Conservation (phyloP, 768 basidiomycete genomes). For the Podaxis pistillaris region DNA sequence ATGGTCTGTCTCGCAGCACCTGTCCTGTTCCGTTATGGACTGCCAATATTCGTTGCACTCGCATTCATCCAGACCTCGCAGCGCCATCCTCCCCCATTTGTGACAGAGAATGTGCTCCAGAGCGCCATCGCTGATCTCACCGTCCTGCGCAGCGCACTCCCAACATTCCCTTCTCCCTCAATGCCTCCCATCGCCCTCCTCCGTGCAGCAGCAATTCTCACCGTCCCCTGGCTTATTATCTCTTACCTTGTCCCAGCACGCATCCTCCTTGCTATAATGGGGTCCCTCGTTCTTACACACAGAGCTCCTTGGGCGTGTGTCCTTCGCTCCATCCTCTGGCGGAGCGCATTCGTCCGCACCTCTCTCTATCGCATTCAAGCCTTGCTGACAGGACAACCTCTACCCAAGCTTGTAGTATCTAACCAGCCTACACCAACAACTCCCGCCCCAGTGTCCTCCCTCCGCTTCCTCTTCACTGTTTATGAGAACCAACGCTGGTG, state of each 20-base stretch:
- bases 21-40: slow-evolving; percentile 45
- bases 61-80: slow-evolving; percentile 22
- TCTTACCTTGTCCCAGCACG: slow-evolving; percentile 63
- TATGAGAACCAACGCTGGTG: slow-evolving; percentile 98
- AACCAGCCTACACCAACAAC: slow-evolving; percentile 30
- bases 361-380: slow-evolving; percentile 50
- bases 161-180: slow-evolving; percentile 24
- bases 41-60: slow-evolving; percentile 48
- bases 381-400: slow-evolving; percentile 51
- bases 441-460: slow-evolving; percentile 36
- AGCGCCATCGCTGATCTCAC: slow-evolving; percentile 63
- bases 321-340: slow-evolving; percentile 53
- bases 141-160: slow-evolving; percentile 55
- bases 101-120: slow-evolving; percentile 58
- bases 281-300: slow-evolving; percentile 58
- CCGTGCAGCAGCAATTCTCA: slow-evolving; percentile 56
- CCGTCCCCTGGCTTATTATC: slow-evolving; percentile 64
- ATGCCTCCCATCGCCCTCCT: slow-evolving; percentile 38
- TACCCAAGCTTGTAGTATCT: slow-evolving; percentile 40
- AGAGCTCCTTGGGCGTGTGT: slow-evolving; percentile 67
- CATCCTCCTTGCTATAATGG: slow-evolving; percentile 56
- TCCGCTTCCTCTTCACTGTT: slow-evolving; percentile 85
- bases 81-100: slow-evolving; percentile 22
- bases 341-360: slow-evolving; percentile 71
- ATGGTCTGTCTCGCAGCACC: slow-evolving; percentile 62